phyloP scores from a whole-genome alignment of 345 rosid genomes.

The Boechera retrofracta region DNA sequence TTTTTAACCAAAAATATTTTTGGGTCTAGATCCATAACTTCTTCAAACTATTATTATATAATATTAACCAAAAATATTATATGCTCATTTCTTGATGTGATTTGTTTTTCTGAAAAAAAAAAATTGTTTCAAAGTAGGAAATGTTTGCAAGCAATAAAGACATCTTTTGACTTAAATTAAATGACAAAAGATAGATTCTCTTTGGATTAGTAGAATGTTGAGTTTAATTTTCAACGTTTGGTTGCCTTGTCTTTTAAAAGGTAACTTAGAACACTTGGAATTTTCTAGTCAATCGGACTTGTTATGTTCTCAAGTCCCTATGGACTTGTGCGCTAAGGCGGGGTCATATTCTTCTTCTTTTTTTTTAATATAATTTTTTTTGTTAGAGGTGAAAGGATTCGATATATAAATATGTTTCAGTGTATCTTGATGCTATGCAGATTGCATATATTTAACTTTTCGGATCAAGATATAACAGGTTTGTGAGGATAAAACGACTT shows the following conservation, averaged over 20 bases:
- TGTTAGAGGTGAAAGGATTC: too few species aligned
- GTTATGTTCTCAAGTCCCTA: neutral
- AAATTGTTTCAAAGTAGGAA: neutral
- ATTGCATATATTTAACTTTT: neutral
- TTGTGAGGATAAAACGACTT: too few species aligned
- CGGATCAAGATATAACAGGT: neutral
- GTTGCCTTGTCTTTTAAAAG: neutral
- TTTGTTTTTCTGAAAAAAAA: too few species aligned
- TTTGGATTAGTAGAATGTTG: constrained; percentile 10
- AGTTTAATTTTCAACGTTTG: constrained; percentile 7
- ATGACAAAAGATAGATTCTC: constrained; percentile 2
- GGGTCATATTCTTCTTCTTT: neutral
- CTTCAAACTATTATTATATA: too few species aligned
- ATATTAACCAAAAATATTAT: too few species aligned
- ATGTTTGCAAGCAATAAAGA: neutral
- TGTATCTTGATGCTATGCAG: neutral
- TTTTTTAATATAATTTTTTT: neutral
- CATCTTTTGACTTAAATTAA: constrained; percentile 5
- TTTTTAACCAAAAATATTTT: too few species aligned
- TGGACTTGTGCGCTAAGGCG: neutral
- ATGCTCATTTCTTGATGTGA: too few species aligned
- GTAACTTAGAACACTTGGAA: constrained; percentile 20
- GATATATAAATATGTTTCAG: neutral
- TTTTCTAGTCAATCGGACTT: constrained; percentile 31
- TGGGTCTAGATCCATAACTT: too few species aligned